A percentile compares a stretch with the other conserved stretches of the same genome.
Evolutionary conservation across 1,284 basidiomycete genomes (phyloP).

Genomic region (Waitea zeae): DNA sequence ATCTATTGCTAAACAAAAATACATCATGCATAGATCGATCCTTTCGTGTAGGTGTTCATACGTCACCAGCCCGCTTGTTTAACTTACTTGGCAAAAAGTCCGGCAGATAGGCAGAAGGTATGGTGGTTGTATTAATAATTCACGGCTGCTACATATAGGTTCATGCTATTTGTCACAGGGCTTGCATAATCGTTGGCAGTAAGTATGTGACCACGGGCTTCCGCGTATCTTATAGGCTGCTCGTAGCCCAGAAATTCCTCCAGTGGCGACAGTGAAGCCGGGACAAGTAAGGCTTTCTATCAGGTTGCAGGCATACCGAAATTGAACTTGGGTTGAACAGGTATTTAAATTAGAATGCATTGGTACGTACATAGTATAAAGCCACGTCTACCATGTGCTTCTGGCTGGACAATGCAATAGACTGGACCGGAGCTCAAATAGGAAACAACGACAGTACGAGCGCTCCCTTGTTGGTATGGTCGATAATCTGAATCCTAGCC

Average conservation of each 20-base stretch:
- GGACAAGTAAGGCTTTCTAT: slow-evolving; percentile 24
- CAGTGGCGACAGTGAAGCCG: slow-evolving; percentile 44
- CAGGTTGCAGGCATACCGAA: neutral
- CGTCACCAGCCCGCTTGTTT: neutral
- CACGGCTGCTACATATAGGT: too few relatives aligned
- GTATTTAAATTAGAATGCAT: slow-evolving; percentile 65
- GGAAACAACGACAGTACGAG: slow-evolving; percentile 53
- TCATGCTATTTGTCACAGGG: too few relatives aligned
- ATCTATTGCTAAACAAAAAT: too few relatives aligned
- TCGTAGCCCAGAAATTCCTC: slow-evolving; percentile 48
- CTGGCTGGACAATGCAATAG: slow-evolving; percentile 13
- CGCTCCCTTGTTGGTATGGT: too few relatives aligned
- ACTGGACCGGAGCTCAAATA: slow-evolving; percentile 65
- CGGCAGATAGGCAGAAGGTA: slow-evolving; percentile 47
- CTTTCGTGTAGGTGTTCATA: slow-evolving; percentile 29
- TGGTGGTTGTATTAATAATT: neutral
- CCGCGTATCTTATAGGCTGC: neutral
- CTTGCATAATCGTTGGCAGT: slow-evolving; percentile 63
- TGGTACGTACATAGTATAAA: slow-evolving; percentile 25
- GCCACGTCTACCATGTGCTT: slow-evolving; percentile 4
- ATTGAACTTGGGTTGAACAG: slow-evolving; percentile 12
- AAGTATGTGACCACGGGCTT: slow-evolving; percentile 13
- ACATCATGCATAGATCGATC: slow-evolving; percentile 41
- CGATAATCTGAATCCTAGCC: too few relatives aligned
- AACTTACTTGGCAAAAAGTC: slow-evolving; percentile 16